These are phyloP conservation scores for Pythium scleroteichum DNA, from an alignment of 352 stramenopile species.

Conservation along the genomic window DNA sequence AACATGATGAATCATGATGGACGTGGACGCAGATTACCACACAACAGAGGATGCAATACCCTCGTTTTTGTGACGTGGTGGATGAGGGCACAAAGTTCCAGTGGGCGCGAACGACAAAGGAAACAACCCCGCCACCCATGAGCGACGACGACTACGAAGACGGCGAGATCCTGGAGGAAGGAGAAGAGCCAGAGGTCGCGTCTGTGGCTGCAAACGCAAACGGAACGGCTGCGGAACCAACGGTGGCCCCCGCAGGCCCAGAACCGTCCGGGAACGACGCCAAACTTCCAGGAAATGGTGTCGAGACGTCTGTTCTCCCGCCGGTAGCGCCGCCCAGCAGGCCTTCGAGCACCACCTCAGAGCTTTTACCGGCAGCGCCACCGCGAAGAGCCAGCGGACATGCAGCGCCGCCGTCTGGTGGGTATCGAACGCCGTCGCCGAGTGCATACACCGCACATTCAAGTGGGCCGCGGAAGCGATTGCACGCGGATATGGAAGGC, in stretches of 20 bases:
- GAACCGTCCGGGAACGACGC: background rate
- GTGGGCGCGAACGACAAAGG: conserved; percentile 6
- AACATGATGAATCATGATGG: no score
- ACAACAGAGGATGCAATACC: no score
- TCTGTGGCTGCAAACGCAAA: background rate
- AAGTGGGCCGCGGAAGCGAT: conserved; percentile 26
- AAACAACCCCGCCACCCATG: no score
- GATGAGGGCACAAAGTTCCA: no score
- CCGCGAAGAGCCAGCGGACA: conserved; percentile 5
- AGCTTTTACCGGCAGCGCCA: conserved; percentile 8
- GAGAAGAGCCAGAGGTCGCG: conserved; percentile 37
- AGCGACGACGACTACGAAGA: conserved; percentile 61
- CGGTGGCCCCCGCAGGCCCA: background rate
- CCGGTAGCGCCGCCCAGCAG: background rate
- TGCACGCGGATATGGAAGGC: conserved; percentile 33
- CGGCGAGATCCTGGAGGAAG: conserved; percentile 73
- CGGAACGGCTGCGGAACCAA: background rate
- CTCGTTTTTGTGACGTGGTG: no score
- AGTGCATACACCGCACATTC: conserved; percentile 6
- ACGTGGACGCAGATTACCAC: no score
- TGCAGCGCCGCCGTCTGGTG: conserved; percentile 4
- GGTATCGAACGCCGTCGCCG: conserved; percentile 12
- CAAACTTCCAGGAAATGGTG: conserved; percentile 4
- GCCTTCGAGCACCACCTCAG: background rate
- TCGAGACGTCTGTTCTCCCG: background rate